Evolutionary conservation across 768 basidiomycete genomes (phyloP).

Genomic region (Favolaschia claudopus): DNA sequence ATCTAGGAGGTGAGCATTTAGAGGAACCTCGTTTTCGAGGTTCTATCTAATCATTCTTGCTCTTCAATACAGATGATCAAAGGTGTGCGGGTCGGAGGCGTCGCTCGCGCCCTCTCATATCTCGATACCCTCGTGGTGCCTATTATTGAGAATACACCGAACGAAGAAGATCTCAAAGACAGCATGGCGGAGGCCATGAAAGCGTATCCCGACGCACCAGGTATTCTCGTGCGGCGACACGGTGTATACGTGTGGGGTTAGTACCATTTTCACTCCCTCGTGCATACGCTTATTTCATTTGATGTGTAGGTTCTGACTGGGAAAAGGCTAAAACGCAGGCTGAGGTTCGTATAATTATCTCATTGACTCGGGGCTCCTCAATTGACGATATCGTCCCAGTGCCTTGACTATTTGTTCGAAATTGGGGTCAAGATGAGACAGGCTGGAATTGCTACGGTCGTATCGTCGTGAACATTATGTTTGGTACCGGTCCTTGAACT

Average conservation of each 20-base stretch:
- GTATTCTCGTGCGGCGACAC: conserved; percentile 78
- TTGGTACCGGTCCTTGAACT: too few relatives aligned
- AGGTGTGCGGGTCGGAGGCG: conserved; percentile 80
- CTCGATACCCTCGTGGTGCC: conserved; percentile 86
- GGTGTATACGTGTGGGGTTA: conserved; percentile 91
- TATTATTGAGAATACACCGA: conserved; percentile 91
- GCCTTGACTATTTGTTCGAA: conserved; percentile 91
- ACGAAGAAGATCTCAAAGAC: conserved; percentile 88
- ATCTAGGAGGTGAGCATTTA: conserved; percentile 57
- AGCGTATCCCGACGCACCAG: conserved; percentile 80
- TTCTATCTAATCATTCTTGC: not conserved
- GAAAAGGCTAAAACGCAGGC: conserved; percentile 90
- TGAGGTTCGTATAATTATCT: conserved; percentile 54
- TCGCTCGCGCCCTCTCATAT: conserved; percentile 79
- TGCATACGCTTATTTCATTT: conserved; percentile 7
- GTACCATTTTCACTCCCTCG: conserved; percentile 5
- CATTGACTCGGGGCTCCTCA: conserved; percentile 3
- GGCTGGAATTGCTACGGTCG: conserved; percentile 52
- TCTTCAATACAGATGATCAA: conserved; percentile 85
- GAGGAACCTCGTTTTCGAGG: not conserved
- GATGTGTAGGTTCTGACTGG: conserved; percentile 73
- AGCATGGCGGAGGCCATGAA: conserved; percentile 89
- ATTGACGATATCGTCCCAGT: conserved; percentile 49
- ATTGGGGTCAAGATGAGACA: conserved; percentile 85
- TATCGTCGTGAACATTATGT: too few relatives aligned